Conservation (phyloP, 2,329 filamentous ascomycete species). For the Coniochaeta prunicola region DNA sequence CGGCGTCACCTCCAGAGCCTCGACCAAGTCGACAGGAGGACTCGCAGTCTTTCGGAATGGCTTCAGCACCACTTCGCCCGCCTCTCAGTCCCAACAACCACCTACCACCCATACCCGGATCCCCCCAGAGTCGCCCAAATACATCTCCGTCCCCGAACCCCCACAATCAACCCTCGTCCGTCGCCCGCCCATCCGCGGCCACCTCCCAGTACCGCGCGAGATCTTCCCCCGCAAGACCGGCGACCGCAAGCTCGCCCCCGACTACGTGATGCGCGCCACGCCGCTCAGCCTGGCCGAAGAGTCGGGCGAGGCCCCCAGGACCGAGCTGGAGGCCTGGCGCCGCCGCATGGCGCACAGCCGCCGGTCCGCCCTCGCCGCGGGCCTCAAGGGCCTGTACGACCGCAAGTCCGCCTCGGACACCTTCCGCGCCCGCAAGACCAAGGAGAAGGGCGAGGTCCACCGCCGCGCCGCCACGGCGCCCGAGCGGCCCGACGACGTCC, state of each 20-base stretch:
- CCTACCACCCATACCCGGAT: conserved; percentile 31
- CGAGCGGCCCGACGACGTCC: conserved; percentile 66
- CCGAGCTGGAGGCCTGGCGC: conserved; percentile 53
- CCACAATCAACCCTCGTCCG: conserved; percentile 57
- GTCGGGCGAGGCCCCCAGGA: conserved; percentile 25
- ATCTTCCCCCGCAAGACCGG: conserved; percentile 57
- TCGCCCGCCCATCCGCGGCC: conserved; percentile 56
- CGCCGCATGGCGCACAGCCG: conserved; percentile 64
- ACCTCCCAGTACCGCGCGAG: conserved; percentile 74
- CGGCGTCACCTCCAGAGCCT: conserved; percentile 10
- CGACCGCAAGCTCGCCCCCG: conserved; percentile 50
- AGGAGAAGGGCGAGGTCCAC: conserved; percentile 38
- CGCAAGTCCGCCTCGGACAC: conserved; percentile 48
- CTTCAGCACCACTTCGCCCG: conserved; percentile 15
- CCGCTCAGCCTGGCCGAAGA: conserved; percentile 40
- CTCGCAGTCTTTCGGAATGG: background rate
- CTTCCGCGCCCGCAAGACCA: conserved; percentile 19
- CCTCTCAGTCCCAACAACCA: conserved; percentile 20
- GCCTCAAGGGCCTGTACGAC: conserved; percentile 60
- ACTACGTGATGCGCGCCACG: conserved; percentile 55
- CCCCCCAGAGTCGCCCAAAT: conserved; percentile 80
- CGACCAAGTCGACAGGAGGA: conserved; percentile 6
- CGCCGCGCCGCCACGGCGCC: conserved; percentile 49
- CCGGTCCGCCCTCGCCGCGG: conserved; percentile 63
- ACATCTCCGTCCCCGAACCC: conserved; percentile 72